Evolutionary conservation across 2,329 filamentous ascomycete species (phyloP), one percentile per base, ranked within the genome.

Genomic region (Westerdykella sp.): DNA sequence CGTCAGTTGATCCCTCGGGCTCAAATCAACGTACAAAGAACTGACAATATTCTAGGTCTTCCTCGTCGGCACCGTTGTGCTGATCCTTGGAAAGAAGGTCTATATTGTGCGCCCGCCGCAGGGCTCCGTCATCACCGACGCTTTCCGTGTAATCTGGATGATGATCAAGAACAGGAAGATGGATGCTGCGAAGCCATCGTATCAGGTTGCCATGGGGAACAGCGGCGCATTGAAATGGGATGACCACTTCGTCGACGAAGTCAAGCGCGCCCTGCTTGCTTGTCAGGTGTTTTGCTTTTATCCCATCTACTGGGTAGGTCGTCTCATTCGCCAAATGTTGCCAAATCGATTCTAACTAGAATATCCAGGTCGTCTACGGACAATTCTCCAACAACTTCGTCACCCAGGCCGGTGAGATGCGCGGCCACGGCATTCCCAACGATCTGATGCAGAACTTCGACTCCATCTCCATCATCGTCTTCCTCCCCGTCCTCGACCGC

Each of bases 201-300:
- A 78, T 71, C 80, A 81, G 43, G 73, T 71, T 14, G 76, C 73
- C 45, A 68, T 79, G 47, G 72, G 76, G 44, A 57, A 53, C 32
- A 71, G 62, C 49, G 60, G 56, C 6, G 60, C 66, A 47, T 53
- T 65, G 9, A 64, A 79, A 21, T 87, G 83, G 81, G 77, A 84
- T 46, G 82, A 86, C 56, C 76, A 80, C 57, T 87, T 87, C 53
- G 73, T 87, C 42, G 83, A 85, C 2, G 84, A 87, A 58, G 72
- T 87, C 42, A 84, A 84, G 72, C 80, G 83, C 52, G 76, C 76
- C 2, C 67, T 81, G 5, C 60, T 73, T 63, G 84, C 83, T 28
- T 87, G 83, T 74, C 77, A 83, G 57, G 82, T 87, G 44, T 86
- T 87, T 49, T 49, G 51, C 38, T 72, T 71, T 50, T 73, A 70